Percentiles rank a stretch among this genome's conserved stretches.
These are phyloP conservation scores for Xylaria cubensis DNA, from an alignment of 495 filamentous ascomycete genomes.

Conservation along the genomic window DNA sequence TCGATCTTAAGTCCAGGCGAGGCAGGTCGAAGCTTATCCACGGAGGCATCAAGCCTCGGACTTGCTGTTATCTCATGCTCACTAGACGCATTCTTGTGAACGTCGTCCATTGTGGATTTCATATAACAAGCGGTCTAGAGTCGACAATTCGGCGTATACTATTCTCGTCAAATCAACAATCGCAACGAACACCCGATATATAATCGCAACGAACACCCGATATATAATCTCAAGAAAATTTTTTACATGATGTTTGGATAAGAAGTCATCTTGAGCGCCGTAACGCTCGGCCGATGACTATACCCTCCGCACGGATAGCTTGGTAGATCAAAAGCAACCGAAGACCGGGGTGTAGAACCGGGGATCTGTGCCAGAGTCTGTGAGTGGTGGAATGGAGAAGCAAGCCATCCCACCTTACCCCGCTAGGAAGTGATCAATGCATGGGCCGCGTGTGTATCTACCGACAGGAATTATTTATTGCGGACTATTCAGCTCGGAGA, in stretches of 20 bases:
- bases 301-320: slow-evolving; percentile 2
- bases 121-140: neutral
- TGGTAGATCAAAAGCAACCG: slow-evolving; percentile 1
- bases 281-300: neutral
- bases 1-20: slow-evolving; percentile 10
- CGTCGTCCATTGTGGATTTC: neutral
- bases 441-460: neutral
- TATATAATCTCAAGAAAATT: neutral
- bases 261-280: neutral
- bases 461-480: neutral
- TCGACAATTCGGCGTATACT: neutral
- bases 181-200: neutral
- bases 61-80: neutral
- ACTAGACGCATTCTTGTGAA: neutral
- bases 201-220: neutral
- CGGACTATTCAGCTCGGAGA: neutral
- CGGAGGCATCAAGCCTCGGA: neutral
- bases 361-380: neutral
- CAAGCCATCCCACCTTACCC: slow-evolving; percentile 17
- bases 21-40: slow-evolving; percentile 4
- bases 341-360: slow-evolving; percentile 4
- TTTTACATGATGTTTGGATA: neutral
- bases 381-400: neutral
- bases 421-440: slow-evolving; percentile 14
- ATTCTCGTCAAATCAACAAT: neutral